Base-by-base conservation (phyloP, 2,329 filamentous ascomycete species). In the Pseudocercospora fijiensis region DNA sequence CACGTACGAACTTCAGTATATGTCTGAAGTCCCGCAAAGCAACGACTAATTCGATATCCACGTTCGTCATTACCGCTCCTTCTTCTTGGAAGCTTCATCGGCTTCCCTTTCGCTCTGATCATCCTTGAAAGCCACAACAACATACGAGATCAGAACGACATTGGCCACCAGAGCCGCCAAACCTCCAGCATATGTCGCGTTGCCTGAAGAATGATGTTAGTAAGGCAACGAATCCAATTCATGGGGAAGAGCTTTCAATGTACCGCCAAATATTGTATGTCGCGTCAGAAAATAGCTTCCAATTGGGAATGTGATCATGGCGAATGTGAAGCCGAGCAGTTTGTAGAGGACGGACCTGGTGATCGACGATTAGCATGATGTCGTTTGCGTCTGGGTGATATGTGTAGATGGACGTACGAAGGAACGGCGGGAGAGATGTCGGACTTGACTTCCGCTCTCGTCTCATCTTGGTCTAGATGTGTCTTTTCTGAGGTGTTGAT, bases 101-200 rank as follows among this genome's bases (percentile, higher is more conserved):
- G 77, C 79, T 58, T 78, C 75, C 58, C 77, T 76, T 67, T 84
- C 82, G 10, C 77, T 78, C 64, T 85, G 82, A 73, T 98, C 95
- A 76, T 99, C 95, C 65, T 85, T 88, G 85, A 96, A 93, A 3
- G 95, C 95, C 20, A 96, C 91, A 62, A 97, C 80, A 49, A 98
- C 86, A 77, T 98, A 99, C n/a, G 85, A 87, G 62, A 98, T 85
- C 57, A 99, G 81, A 3, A 99, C 92, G 1, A 96, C 85, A 72
- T 99, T 99, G 11, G 95, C 95, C 76, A 96, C 87, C 57, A 98
- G 79, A 20, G 95, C 95, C 1, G 95, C 95, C 33, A 90, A 81
- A 0, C 87, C 92, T 13, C 93, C 95, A 3, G 93, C 92, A 71
- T 88, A 94, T 1, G 93, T 96, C 13, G 92, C 85, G 78, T 96